Evolutionary conservation across 495 filamentous ascomycete genomes (phyloP).

Genomic region (Penicillium ochrochloron): DNA sequence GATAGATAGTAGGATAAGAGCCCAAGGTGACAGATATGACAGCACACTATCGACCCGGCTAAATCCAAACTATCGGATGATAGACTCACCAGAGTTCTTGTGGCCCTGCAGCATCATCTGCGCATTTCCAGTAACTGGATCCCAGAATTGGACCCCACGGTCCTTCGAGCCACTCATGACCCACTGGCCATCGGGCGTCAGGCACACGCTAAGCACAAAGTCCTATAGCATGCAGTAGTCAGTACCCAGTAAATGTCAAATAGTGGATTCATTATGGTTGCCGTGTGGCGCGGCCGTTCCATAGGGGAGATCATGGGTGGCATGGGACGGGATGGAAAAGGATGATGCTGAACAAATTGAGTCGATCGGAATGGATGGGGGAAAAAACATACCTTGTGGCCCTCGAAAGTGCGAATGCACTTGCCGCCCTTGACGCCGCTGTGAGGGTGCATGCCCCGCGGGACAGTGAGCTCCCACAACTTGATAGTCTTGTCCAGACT

Average conservation of each 20-base stretch:
- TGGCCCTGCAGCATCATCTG: constrained; percentile 94
- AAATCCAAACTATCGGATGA: constrained; percentile 1
- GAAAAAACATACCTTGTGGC: constrained; percentile 72
- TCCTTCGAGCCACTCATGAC: constrained; percentile 92
- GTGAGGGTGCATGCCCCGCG: constrained; percentile 64
- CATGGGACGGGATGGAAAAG: neutral
- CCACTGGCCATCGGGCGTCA: constrained; percentile 87
- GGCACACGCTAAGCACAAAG: constrained; percentile 86
- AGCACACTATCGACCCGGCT: constrained; percentile 6
- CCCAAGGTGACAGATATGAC: constrained; percentile 9
- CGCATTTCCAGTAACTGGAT: constrained; percentile 81
- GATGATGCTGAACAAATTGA: neutral
- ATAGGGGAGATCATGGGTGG: constrained; percentile 5
- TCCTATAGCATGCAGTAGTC: constrained; percentile 57
- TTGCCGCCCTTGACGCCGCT: constrained; percentile 73
- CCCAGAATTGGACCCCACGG: constrained; percentile 91
- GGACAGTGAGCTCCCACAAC: constrained; percentile 84
- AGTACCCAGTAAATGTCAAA: neutral
- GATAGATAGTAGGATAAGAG: constrained; percentile 13
- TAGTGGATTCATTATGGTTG: constrained; percentile 1
- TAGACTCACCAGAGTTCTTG: constrained; percentile 75
- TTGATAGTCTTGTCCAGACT: constrained; percentile 95
- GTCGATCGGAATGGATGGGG: constrained; percentile 2
- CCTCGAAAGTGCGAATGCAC: constrained; percentile 88
- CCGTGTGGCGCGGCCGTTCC: constrained; percentile 5